These are phyloP conservation scores for Candida frijolesensis DNA, from an alignment of 1,139 yeast species.

Conservation along the genomic window DNA sequence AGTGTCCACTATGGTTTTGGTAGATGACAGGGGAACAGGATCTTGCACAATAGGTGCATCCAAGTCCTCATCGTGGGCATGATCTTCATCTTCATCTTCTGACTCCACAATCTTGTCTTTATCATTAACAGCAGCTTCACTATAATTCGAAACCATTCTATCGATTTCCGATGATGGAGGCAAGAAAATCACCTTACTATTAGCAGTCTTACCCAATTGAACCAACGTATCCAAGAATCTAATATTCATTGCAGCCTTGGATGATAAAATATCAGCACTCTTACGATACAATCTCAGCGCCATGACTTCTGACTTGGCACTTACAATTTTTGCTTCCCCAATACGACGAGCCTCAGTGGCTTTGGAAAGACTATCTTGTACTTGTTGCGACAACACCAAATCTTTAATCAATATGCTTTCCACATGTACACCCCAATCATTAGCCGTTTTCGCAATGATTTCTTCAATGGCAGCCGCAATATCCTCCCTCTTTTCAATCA, in stretches of 20 bases:
- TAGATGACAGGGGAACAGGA: not conserved
- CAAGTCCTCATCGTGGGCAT: slow-evolving; percentile 18
- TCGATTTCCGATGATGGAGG: slow-evolving; percentile 54
- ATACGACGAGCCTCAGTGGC: slow-evolving; percentile 79
- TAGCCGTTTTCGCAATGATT: slow-evolving; percentile 64
- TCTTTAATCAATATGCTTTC: slow-evolving; percentile 74
- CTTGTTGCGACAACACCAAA: slow-evolving; percentile 56
- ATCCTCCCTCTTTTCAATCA: slow-evolving; percentile 74
- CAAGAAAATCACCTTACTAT: slow-evolving; percentile 74
- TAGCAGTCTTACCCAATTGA: slow-evolving; percentile 64
- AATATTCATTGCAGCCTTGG: slow-evolving; percentile 81
- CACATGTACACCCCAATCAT: slow-evolving; percentile 72
- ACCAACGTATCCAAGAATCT: slow-evolving; percentile 82
- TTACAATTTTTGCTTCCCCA: slow-evolving; percentile 77
- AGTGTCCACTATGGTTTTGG: slow-evolving; percentile 22
- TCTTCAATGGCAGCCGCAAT: slow-evolving; percentile 67
- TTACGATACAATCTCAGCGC: slow-evolving; percentile 76
- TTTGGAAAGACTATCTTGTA: slow-evolving; percentile 65
- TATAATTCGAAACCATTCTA: slow-evolving; percentile 31
- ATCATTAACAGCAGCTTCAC: slow-evolving; percentile 9
- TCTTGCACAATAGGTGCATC: slow-evolving; percentile 7
- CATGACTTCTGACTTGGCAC: slow-evolving; percentile 77
- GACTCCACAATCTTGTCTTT: slow-evolving; percentile 16
- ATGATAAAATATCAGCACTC: slow-evolving; percentile 76
- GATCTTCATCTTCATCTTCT: slow-evolving; percentile 21